phyloP scores from a whole-genome alignment of 805 yeast genomes.

The Monosporozyma siamensis region DNA sequence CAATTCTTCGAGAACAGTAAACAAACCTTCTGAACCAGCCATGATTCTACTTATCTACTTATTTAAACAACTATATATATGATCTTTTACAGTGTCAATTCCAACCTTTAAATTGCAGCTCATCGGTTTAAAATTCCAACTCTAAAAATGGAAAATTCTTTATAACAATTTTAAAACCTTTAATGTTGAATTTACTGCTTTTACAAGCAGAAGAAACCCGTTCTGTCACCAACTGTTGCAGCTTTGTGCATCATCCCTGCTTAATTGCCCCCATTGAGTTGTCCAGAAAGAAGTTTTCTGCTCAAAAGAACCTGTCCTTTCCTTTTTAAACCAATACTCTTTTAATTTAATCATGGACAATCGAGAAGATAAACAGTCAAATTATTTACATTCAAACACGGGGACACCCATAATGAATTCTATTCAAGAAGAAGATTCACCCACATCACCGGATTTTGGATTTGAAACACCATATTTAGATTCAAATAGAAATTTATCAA shows the following conservation, averaged over 20 bases:
- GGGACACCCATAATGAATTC: constrained; percentile 23
- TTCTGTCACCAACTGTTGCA: not conserved
- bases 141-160: too few species aligned
- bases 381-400: constrained; percentile 2
- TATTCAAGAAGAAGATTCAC: constrained; percentile 23
- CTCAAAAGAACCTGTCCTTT: not conserved
- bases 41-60: not conserved
- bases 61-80: not conserved
- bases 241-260: too few species aligned
- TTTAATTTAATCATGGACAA: constrained; percentile 6
- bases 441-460: constrained; percentile 9
- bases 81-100: too few species aligned
- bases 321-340: not conserved
- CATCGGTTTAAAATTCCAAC: too few species aligned
- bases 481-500: not conserved
- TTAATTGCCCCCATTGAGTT: not conserved
- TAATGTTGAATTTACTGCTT: not conserved
- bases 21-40: constrained; percentile 1
- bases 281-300: not conserved
- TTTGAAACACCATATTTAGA: constrained; percentile 11
- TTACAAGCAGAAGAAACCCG: not conserved
- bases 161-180: too few species aligned
- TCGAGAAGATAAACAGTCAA: constrained; percentile 2
- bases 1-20: constrained; percentile 5
- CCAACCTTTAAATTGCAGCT: too few species aligned